phyloP scores from a whole-genome alignment of 345 rosid species.

The Physaria fendleri region DNA sequence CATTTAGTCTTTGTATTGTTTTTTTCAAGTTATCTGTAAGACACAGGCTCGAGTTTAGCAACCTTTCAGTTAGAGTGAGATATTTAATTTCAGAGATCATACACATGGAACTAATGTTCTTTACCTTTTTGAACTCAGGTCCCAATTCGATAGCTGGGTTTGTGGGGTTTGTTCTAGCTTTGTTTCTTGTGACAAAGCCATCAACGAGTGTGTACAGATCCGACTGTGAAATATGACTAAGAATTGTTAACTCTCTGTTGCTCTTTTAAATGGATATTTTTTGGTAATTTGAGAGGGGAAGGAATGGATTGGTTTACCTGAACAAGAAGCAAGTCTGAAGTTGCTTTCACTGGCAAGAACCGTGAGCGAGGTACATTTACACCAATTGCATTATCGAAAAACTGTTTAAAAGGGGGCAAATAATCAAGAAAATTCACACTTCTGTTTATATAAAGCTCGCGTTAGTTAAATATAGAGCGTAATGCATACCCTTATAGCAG shows the following conservation, averaged over 20 bases:
- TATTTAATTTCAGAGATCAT: neutral
- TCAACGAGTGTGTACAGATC: constrained; percentile 70
- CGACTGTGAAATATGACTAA: constrained; percentile 39
- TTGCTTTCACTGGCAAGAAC: constrained; percentile 85
- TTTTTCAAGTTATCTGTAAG: neutral
- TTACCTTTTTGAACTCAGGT: constrained; percentile 87
- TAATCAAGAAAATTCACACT: neutral
- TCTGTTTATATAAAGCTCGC: neutral
- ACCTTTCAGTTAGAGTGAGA: neutral
- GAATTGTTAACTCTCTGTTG: neutral
- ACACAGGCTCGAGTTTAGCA: neutral
- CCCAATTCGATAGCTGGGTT: constrained; percentile 88
- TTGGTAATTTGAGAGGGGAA: constrained; percentile 31
- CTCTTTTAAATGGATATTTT: constrained; percentile 29
- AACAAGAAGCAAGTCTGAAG: constrained; percentile 88
- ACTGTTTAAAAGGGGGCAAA: constrained; percentile 28
- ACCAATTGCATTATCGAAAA: constrained; percentile 80
- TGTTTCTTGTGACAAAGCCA: constrained; percentile 63
- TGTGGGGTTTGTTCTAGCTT: constrained; percentile 58
- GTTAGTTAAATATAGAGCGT: neutral
- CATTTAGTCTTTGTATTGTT: neutral
- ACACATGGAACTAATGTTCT: neutral
- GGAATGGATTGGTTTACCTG: constrained; percentile 35
- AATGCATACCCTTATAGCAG: constrained; percentile 61
- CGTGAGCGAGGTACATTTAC: constrained; percentile 77